These are phyloP conservation scores for Albugo laibachii DNA, from an alignment of 352 stramenopile genomes.

Conservation along the genomic window DNA sequence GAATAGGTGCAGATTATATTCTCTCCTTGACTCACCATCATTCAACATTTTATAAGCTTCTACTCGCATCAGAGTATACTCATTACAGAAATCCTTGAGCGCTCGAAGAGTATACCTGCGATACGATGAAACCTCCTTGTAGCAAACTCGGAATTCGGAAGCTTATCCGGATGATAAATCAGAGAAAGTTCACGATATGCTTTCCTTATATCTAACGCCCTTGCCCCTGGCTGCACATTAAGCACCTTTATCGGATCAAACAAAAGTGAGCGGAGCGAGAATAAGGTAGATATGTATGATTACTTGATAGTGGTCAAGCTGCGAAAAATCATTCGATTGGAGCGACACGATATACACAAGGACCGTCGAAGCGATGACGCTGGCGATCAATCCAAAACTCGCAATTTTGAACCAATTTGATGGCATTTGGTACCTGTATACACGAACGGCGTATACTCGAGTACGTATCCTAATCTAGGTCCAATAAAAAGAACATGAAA, in stretches of 20 bases:
- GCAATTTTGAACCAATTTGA: not conserved
- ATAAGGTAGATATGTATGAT: not conserved
- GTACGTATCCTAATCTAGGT: not conserved
- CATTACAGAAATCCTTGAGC: not conserved
- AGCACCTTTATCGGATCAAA: slow-evolving; percentile 6
- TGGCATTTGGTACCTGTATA: not conserved
- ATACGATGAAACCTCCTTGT: slow-evolving; percentile 17
- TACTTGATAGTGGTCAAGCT: slow-evolving; percentile 19
- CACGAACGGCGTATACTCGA: not conserved
- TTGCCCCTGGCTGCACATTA: slow-evolving; percentile 9
- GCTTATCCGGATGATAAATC: slow-evolving; percentile 54
- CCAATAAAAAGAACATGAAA: not conserved
- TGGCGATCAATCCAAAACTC: not conserved
- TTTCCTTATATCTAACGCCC: slow-evolving; percentile 22
- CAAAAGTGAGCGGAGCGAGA: not conserved
- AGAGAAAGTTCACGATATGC: slow-evolving; percentile 48
- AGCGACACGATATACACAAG: slow-evolving; percentile 16
- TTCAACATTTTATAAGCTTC: slow-evolving; percentile 16
- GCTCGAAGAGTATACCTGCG: slow-evolving; percentile 7
- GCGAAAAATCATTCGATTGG: slow-evolving; percentile 18
- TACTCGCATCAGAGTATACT: not conserved
- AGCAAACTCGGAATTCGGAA: slow-evolving; percentile 12
- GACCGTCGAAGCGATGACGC: not conserved
- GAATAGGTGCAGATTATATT: slow-evolving; percentile 13
- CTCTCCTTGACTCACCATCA: slow-evolving; percentile 6